Evolutionary conservation across 192 early-diverging fungal species (phyloP).

Genomic region (Podila minutissima): DNA sequence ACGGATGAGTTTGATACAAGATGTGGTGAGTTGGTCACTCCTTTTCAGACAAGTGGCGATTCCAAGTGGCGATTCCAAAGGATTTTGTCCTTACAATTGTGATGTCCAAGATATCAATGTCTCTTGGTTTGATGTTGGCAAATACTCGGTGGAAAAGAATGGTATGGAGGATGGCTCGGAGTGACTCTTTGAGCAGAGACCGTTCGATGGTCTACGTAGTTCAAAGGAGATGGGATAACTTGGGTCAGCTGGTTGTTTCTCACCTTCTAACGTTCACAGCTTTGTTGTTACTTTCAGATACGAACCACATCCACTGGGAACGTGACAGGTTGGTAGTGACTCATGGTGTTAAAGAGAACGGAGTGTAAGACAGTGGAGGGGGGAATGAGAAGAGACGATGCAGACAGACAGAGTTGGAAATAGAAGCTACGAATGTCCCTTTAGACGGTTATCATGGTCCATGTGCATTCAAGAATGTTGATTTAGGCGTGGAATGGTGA

Average conservation of each 20-base stretch:
- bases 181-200: conserved; percentile 21
- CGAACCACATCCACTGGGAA: conserved; percentile 46
- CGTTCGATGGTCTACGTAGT: conserved; percentile 37
- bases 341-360: not conserved
- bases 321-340: conserved; percentile 44
- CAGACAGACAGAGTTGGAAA: not conserved
- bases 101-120: conserved; percentile 62
- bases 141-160: conserved; percentile 71
- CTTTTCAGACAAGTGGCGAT: not conserved
- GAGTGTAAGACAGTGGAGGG: not conserved
- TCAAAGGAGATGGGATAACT: not conserved
- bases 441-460: too few relatives aligned
- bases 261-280: too few relatives aligned
- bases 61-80: not conserved
- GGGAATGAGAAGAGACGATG: not conserved
- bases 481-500: too few relatives aligned
- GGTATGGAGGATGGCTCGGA: conserved; percentile 62
- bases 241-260: not conserved
- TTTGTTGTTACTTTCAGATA: not conserved
- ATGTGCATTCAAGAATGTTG: too few relatives aligned
- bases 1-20: not conserved
- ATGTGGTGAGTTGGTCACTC: not conserved
- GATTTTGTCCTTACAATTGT: conserved; percentile 53
- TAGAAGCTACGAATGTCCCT: not conserved
- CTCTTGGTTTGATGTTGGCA: conserved; percentile 61